Conservation (phyloP, 176 grass and related monocot species). For the Alopecurus myosuroides region DNA sequence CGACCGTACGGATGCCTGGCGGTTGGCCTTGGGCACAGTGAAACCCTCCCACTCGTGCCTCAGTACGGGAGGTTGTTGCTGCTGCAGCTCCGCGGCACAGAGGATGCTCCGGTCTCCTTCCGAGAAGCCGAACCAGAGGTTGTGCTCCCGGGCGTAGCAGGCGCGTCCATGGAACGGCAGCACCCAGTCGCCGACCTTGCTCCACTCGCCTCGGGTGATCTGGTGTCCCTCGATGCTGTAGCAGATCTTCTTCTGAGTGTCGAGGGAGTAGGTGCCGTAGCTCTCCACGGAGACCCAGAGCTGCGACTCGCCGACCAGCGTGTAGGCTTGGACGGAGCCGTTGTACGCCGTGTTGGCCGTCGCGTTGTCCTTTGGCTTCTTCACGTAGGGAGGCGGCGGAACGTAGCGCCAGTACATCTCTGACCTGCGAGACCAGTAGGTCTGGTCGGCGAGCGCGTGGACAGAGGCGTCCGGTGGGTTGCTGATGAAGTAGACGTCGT, state of each 20-base stretch:
- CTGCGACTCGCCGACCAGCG: background rate
- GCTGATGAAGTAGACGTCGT: background rate
- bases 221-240: background rate
- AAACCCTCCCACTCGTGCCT: background rate
- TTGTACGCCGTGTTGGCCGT: background rate
- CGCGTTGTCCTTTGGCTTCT: background rate
- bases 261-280: background rate
- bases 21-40: background rate
- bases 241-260: background rate
- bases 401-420: background rate
- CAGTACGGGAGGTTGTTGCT: background rate
- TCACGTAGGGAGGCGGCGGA: background rate
- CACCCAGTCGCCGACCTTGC: background rate
- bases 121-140: background rate
- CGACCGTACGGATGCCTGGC: background rate
- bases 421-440: slow-evolving; percentile 1
- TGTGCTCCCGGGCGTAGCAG: background rate
- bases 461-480: background rate
- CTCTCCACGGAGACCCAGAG: background rate
- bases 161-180: background rate
- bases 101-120: background rate
- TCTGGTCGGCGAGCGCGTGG: background rate
- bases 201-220: background rate
- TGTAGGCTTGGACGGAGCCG: background rate
- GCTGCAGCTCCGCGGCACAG: background rate